Conservation (phyloP, 495 filamentous ascomycete genomes). For the Penicillium canariense region DNA sequence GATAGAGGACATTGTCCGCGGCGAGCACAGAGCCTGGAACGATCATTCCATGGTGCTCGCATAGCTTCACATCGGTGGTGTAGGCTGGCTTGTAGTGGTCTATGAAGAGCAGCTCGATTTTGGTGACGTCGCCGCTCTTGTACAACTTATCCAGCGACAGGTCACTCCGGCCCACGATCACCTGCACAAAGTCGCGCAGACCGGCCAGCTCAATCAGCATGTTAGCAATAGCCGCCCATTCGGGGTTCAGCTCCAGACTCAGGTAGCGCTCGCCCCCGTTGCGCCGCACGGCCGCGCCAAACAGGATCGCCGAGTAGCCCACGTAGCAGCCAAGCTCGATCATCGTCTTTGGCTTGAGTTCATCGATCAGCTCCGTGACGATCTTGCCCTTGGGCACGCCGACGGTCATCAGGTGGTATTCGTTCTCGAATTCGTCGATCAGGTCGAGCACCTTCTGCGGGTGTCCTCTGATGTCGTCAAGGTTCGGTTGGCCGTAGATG, state of each 20-base stretch:
- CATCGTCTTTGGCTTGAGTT: conserved; percentile 63
- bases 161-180: conserved; percentile 65
- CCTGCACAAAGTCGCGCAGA: conserved; percentile 60
- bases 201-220: conserved; percentile 67
- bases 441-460: conserved; percentile 61
- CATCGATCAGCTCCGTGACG: conserved; percentile 60
- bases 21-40: conserved; percentile 58
- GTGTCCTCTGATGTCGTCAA: conserved; percentile 59
- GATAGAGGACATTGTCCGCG: conserved; percentile 73
- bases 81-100: conserved; percentile 76
- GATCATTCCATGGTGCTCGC: conserved; percentile 64
- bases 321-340: conserved; percentile 82
- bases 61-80: conserved; percentile 66
- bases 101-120: conserved; percentile 68
- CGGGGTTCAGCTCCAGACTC: conserved; percentile 65
- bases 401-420: conserved; percentile 73
- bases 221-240: conserved; percentile 62
- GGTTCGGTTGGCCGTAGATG: conserved; percentile 57
- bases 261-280: conserved; percentile 60
- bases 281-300: conserved; percentile 58
- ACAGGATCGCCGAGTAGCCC: conserved; percentile 75
- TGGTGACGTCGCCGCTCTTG: conserved; percentile 46
- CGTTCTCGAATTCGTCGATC: conserved; percentile 70
- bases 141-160: conserved; percentile 55
- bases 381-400: conserved; percentile 70